Conservation (phyloP, 2,329 filamentous ascomycete genomes). For the Exophiala sideris region DNA sequence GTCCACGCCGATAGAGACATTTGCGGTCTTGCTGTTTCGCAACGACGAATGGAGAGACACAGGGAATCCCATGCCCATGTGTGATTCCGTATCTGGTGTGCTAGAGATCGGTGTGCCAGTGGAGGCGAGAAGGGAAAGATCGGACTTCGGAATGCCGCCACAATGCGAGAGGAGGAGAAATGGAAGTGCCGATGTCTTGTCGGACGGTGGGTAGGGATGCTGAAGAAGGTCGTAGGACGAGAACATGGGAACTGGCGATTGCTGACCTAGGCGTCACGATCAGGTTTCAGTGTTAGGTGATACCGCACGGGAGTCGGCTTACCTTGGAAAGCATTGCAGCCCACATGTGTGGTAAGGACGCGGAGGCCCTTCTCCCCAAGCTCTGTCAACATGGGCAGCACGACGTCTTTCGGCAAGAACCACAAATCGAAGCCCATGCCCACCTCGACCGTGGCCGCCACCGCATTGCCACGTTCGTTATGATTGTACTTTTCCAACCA, state of each 20-base stretch:
- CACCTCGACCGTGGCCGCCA: conserved; percentile 28
- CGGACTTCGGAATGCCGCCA: conserved; percentile 28
- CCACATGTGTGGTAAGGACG: conserved; percentile 30
- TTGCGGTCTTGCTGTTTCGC: neutral
- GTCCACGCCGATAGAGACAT: conserved; percentile 32
- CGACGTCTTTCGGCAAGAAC: conserved; percentile 28
- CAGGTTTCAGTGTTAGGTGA: neutral
- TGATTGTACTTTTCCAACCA: conserved; percentile 13
- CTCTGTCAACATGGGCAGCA: conserved; percentile 26
- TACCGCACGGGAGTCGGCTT: neutral
- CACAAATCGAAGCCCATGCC: conserved; percentile 32
- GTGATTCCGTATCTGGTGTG: conserved; percentile 51
- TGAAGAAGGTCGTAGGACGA: conserved; percentile 37
- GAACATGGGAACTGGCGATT: conserved; percentile 11
- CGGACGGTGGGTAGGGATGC: neutral
- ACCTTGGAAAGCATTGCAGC: conserved; percentile 29
- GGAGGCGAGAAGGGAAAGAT: conserved; percentile 25
- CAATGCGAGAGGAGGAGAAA: conserved; percentile 44
- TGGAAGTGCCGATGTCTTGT: conserved; percentile 27
- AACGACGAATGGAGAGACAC: conserved; percentile 33
- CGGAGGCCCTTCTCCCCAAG: conserved; percentile 24
- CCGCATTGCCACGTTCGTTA: neutral
- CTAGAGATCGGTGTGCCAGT: conserved; percentile 35
- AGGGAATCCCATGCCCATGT: conserved; percentile 44
- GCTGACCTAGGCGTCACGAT: conserved; percentile 4